Conservation (phyloP, 2,329 filamentous ascomycete genomes). For the Ophiocordyceps camponoti-floridani region DNA sequence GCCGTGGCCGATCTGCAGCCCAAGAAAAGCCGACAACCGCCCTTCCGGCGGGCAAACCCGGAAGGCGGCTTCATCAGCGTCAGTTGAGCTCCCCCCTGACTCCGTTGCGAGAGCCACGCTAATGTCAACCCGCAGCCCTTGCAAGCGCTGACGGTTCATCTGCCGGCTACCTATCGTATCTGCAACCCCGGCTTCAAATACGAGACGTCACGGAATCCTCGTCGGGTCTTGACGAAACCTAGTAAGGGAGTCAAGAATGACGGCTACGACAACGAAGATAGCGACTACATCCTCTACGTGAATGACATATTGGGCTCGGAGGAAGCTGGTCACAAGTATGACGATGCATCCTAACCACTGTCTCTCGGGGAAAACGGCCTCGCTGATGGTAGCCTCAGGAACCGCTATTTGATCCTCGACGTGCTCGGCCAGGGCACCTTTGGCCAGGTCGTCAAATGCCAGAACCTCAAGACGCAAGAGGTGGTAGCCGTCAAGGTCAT, state of each 20-base stretch:
- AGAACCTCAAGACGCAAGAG: constrained; percentile 95
- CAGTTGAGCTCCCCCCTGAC: constrained; percentile 17
- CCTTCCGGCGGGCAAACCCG: constrained; percentile 83
- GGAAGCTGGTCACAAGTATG: constrained; percentile 91
- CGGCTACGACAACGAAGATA: constrained; percentile 97
- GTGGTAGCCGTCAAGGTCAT: constrained; percentile 98
- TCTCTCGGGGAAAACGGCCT: not conserved
- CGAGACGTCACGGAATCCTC: constrained; percentile 90
- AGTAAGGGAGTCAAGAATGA: constrained; percentile 98
- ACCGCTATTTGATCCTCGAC: constrained; percentile 91
- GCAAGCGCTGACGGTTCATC: constrained; percentile 82
- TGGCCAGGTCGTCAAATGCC: constrained; percentile 96
- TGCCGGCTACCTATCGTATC: constrained; percentile 92
- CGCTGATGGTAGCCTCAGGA: constrained; percentile 29
- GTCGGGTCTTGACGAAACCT: constrained; percentile 88
- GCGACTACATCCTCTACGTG: constrained; percentile 97
- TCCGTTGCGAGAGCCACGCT: not conserved
- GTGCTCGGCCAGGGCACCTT: constrained; percentile 96
- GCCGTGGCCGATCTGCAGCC: constrained; percentile 59
- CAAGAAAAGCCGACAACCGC: constrained; percentile 70
- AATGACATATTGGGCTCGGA: constrained; percentile 97
- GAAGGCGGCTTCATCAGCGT: constrained; percentile 97
- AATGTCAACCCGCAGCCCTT: constrained; percentile 44
- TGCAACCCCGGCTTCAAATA: constrained; percentile 98
- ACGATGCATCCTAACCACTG: not conserved